Evolutionary conservation across 192 early-diverging fungal species (phyloP).

Genomic region (Coemansia sp.): DNA sequence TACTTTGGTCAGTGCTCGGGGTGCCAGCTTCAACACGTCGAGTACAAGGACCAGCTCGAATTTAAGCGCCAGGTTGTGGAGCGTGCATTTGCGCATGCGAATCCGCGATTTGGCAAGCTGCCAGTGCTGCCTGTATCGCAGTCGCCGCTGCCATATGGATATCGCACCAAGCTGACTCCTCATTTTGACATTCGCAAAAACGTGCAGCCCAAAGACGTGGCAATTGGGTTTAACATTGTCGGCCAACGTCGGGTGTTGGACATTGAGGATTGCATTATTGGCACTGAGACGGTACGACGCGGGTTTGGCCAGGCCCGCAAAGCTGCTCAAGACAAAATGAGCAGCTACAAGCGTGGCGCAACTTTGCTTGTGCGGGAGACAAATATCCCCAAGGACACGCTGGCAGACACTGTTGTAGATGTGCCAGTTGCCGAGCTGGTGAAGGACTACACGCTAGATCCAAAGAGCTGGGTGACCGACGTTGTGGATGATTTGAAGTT

Average conservation of each 20-base stretch:
- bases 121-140: conserved; percentile 43
- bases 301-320: conserved; percentile 50
- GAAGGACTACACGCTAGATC: conserved; percentile 54
- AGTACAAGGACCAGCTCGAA: conserved; percentile 56
- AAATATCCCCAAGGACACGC: conserved; percentile 33
- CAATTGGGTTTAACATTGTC: conserved; percentile 57
- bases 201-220: conserved; percentile 36
- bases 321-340: conserved; percentile 51
- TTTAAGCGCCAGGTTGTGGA: conserved; percentile 58
- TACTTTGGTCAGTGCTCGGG: conserved; percentile 60
- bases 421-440: conserved; percentile 30
- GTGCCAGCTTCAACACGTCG: conserved; percentile 62
- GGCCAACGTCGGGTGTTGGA: conserved; percentile 62
- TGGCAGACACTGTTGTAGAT: conserved; percentile 1
- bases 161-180: conserved; percentile 66
- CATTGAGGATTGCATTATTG: conserved; percentile 64
- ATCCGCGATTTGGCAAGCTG: conserved; percentile 40
- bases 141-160: conserved; percentile 56
- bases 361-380: conserved; percentile 59
- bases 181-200: conserved; percentile 58
- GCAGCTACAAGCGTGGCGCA: conserved; percentile 55
- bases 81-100: conserved; percentile 49
- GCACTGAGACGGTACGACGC: conserved; percentile 57
- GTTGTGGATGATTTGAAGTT: conserved; percentile 57
- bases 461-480: conserved; percentile 55